Percentiles rank a stretch among this genome's conserved stretches.
Evolutionary conservation across 371 early-diverging fungal species (phyloP).

Genomic region (Lichtheimia hyalospora): DNA sequence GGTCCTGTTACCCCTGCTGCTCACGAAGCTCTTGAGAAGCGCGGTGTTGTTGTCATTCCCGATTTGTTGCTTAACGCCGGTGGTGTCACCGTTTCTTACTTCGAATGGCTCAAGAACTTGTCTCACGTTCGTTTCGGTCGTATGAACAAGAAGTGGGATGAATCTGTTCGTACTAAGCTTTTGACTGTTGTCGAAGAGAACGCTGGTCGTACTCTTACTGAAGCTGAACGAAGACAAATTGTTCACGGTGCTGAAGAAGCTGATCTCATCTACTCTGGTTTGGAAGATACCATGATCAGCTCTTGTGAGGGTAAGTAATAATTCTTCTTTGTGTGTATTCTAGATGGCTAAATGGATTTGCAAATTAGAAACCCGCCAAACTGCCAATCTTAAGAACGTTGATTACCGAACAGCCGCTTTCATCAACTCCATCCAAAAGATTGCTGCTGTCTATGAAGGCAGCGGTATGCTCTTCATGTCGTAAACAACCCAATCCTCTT

Average conservation of each 20-base stretch:
- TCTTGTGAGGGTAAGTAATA: slow-evolving; percentile 61
- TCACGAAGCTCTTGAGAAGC: slow-evolving; percentile 66
- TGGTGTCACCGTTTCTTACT: slow-evolving; percentile 88
- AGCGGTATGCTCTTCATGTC: slow-evolving; percentile 81
- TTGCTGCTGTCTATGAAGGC: slow-evolving; percentile 75
- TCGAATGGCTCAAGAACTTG: slow-evolving; percentile 85
- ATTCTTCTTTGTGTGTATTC: not conserved
- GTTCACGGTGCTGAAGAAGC: slow-evolving; percentile 91
- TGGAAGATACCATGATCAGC: slow-evolving; percentile 87
- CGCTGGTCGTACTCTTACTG: slow-evolving; percentile 66
- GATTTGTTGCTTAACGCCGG: slow-evolving; percentile 87
- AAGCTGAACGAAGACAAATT: slow-evolving; percentile 75
- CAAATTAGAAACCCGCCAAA: slow-evolving; percentile 46
- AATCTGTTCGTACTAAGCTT: slow-evolving; percentile 76
- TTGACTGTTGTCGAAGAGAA: slow-evolving; percentile 78
- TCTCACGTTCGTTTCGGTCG: slow-evolving; percentile 89
- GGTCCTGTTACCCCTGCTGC: slow-evolving; percentile 85
- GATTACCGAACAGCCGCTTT: slow-evolving; percentile 88
- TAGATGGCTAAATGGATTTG: not conserved
- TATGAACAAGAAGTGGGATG: slow-evolving; percentile 92
- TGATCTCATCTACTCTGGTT: slow-evolving; percentile 87
- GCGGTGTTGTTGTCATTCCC: slow-evolving; percentile 76
- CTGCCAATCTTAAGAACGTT: slow-evolving; percentile 60
- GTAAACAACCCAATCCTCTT: slow-evolving; percentile 12
- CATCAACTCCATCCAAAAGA: slow-evolving; percentile 87